Evolutionary conservation across 2,329 filamentous ascomycete species (phyloP).

Genomic region (Trichophyton mentagrophytes): DNA sequence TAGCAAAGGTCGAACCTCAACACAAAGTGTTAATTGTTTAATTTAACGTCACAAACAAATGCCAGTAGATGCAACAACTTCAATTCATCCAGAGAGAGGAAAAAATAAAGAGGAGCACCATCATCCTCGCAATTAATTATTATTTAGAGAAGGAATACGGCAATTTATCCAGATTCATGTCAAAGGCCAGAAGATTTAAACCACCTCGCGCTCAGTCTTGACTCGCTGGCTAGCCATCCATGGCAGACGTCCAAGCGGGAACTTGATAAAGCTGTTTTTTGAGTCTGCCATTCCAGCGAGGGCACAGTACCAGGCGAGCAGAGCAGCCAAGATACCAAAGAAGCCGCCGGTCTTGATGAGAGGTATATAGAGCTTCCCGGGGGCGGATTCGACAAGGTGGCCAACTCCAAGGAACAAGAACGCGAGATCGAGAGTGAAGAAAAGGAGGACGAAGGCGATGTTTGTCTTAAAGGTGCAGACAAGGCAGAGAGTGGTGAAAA

Average conservation of each 20-base stretch:
- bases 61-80: neutral
- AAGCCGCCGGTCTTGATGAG: slow-evolving; percentile 60
- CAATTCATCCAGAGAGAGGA: neutral
- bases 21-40: neutral
- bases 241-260: slow-evolving; percentile 87
- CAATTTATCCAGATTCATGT: neutral
- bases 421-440: slow-evolving; percentile 62
- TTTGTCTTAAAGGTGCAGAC: slow-evolving; percentile 65
- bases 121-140: slow-evolving; percentile 1
- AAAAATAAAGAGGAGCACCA: neutral
- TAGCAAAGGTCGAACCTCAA: neutral
- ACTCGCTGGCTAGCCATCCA: slow-evolving; percentile 61
- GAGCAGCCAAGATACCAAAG: slow-evolving; percentile 70
- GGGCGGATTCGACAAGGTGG: slow-evolving; percentile 44
- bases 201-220: slow-evolving; percentile 38
- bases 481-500: slow-evolving; percentile 65
- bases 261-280: slow-evolving; percentile 71
- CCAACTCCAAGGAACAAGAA: slow-evolving; percentile 60
- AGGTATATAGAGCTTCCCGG: slow-evolving; percentile 29
- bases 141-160: neutral
- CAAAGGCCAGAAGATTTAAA: neutral
- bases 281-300: slow-evolving; percentile 65
- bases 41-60: neutral
- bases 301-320: slow-evolving; percentile 78
- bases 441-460: slow-evolving; percentile 63